Evolutionary conservation across 148 eudicot genomes (phyloP).

Genomic region (Vaccinium vitisidaea): DNA sequence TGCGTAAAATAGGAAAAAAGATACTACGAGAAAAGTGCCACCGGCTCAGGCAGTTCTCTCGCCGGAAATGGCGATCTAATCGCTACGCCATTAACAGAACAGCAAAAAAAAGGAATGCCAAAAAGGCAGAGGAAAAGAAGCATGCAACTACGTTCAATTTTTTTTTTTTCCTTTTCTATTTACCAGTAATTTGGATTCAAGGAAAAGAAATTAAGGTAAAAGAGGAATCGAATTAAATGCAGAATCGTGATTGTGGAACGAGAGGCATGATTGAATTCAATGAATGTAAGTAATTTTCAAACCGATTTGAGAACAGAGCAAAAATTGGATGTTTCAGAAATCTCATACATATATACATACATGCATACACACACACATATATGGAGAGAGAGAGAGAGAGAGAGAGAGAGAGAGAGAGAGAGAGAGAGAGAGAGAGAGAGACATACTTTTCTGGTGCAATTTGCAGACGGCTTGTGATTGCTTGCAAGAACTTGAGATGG

Average conservation of each 20-base stretch:
- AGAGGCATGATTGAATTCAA: not conserved
- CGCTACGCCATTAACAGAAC: no score
- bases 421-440: not conserved
- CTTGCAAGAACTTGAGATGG: not conserved
- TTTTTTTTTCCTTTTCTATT: not conserved
- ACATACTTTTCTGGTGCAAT: not conserved
- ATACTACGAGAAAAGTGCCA: constrained; percentile 9
- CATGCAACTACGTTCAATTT: not conserved
- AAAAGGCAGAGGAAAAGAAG: not conserved
- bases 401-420: constrained; percentile 13
- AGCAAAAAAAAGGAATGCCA: not conserved
- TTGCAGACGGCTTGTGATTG: not conserved
- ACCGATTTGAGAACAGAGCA: not conserved
- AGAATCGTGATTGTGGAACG: not conserved
- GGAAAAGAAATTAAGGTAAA: not conserved
- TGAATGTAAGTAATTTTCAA: not conserved
- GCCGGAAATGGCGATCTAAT: not conserved
- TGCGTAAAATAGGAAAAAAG: not conserved
- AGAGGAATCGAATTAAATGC: no score
- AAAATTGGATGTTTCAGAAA: not conserved
- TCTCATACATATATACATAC: not conserved
- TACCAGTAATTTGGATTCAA: not conserved
- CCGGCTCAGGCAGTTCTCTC: constrained; percentile 25
- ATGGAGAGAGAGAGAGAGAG: no score
- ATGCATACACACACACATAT: not conserved